A percentile compares a stretch with the other conserved stretches of the same genome.
phyloP scores from a whole-genome alignment of 108 stramenopile genomes.

The Cyclotella kingstonii region DNA sequence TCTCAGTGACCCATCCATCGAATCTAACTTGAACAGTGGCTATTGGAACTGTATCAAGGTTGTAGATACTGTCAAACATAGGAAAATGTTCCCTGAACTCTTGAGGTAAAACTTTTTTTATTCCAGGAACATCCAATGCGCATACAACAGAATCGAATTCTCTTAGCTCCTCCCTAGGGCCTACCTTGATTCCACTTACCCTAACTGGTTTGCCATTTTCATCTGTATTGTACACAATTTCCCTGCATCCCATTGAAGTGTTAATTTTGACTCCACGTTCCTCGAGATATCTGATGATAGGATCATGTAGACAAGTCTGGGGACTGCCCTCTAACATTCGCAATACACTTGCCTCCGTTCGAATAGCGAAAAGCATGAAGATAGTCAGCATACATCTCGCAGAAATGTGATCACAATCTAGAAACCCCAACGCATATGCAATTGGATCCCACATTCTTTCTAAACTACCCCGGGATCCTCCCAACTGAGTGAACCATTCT shows the following conservation, averaged over 20 bases:
- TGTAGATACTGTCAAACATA: constrained; percentile 96
- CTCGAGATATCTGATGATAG: constrained; percentile 91
- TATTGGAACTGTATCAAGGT: constrained; percentile 93
- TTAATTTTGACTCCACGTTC: constrained; percentile 89
- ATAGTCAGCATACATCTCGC: constrained; percentile 97
- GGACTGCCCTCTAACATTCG: constrained; percentile 95
- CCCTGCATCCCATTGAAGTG: constrained; percentile 57
- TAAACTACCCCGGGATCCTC: constrained; percentile 86
- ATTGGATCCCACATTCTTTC: constrained; percentile 98
- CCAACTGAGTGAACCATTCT: constrained; percentile 94
- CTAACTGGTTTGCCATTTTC: constrained; percentile 73
- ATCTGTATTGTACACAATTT: constrained; percentile 84
- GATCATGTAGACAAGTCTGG: constrained; percentile 92
- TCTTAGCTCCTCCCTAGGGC: constrained; percentile 57
- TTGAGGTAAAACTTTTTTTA: constrained; percentile 91
- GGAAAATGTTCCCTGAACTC: constrained; percentile 81
- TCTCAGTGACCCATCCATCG: constrained; percentile 96
- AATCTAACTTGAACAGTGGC: constrained; percentile 97
- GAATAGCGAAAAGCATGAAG: constrained; percentile 95
- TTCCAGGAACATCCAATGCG: constrained; percentile 93
- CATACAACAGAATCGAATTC: constrained; percentile 90
- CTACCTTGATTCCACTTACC: constrained; percentile 83
- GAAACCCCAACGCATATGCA: constrained; percentile 95
- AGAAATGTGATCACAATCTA: constrained; percentile 95
- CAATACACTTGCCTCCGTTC: constrained; percentile 94